Evolutionary conservation across 2,329 filamentous ascomycete species (phyloP).

Genomic region (Lasiodiplodia sp.): DNA sequence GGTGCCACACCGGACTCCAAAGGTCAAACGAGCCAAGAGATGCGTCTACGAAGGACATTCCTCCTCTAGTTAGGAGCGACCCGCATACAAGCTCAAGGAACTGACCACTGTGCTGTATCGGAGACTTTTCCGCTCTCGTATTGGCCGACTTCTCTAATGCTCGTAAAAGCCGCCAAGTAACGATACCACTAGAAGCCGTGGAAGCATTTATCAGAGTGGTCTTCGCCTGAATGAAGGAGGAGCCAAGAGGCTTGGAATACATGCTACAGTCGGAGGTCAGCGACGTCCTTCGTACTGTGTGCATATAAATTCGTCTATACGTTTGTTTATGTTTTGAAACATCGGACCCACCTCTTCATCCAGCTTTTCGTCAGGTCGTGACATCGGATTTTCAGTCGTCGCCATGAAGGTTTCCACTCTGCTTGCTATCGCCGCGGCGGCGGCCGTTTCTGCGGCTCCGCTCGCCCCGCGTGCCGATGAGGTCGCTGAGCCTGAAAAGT

Average conservation of each 20-base stretch:
- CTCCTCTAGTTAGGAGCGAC: conserved; percentile 17
- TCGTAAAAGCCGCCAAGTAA: conserved; percentile 4
- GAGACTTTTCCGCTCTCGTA: not conserved
- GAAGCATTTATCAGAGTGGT: conserved; percentile 14
- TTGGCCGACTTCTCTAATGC: conserved; percentile 8
- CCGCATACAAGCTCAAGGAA: conserved; percentile 8
- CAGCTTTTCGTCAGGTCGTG: not conserved
- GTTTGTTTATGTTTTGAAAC: conserved; percentile 3
- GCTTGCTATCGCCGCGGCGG: conserved; percentile 10
- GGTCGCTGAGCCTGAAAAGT: conserved; percentile 14
- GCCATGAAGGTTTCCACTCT: conserved; percentile 23
- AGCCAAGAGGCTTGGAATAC: conserved; percentile 21
- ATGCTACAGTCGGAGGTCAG: conserved; percentile 15
- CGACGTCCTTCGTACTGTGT: not conserved
- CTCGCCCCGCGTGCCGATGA: conserved; percentile 16
- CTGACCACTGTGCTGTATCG: not conserved
- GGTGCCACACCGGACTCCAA: conserved; percentile 5
- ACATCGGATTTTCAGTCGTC: not conserved
- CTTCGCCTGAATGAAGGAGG: conserved; percentile 22
- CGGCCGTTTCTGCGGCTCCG: conserved; percentile 21
- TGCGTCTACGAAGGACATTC: conserved; percentile 8
- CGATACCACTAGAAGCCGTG: conserved; percentile 12
- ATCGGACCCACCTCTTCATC: not conserved
- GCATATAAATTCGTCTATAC: not conserved
- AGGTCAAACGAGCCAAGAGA: conserved; percentile 21